Evolutionary conservation across 106 monocot species (phyloP).

Genomic region (Dendrobium chrysotoxum): DNA sequence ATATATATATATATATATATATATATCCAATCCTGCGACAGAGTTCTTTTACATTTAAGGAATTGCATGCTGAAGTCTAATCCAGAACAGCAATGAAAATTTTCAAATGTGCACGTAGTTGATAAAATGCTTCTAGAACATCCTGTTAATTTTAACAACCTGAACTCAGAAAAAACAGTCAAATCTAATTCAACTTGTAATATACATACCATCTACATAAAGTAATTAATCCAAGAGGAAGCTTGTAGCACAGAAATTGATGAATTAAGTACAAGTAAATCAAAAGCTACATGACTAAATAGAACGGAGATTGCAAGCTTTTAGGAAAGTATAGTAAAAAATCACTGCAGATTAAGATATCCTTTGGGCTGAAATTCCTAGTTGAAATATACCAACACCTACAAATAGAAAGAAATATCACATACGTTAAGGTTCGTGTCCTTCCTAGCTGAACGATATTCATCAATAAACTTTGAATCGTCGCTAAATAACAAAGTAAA

Average conservation of each 20-base stretch:
- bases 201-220: not conserved
- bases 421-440: conserved; percentile 89
- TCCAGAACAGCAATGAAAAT: not conserved
- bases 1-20: no score
- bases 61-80: not conserved
- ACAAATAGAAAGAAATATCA: conserved; percentile 12
- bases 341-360: not conserved
- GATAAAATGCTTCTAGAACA: not conserved
- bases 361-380: not conserved
- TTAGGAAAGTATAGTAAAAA: not conserved
- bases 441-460: conserved; percentile 72
- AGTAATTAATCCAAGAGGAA: not conserved
- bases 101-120: not conserved
- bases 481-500: conserved; percentile 61
- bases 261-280: not conserved
- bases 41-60: not conserved
- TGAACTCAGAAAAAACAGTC: not conserved
- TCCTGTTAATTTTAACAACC: not conserved
- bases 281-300: not conserved
- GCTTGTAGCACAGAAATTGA: not conserved
- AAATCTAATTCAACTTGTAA: not conserved
- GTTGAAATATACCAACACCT: not conserved
- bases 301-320: not conserved
- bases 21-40: not conserved
- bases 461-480: conserved; percentile 70